Evolutionary conservation across 2,329 filamentous ascomycete genomes (phyloP), one percentile per base, ranked within the genome.

Genomic region (Lasiodiplodia hormozganensis): DNA sequence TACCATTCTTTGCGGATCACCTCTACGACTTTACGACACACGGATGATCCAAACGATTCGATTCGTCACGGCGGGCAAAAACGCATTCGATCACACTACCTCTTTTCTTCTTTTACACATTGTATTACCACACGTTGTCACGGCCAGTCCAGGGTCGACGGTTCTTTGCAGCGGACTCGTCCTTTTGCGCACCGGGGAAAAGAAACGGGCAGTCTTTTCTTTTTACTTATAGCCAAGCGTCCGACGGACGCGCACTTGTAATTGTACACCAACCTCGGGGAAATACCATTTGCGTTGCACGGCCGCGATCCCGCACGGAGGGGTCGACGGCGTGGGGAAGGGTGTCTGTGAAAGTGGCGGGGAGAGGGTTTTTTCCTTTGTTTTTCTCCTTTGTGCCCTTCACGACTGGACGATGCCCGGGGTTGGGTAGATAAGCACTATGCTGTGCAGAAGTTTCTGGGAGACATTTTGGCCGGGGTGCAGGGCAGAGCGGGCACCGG

Each of bases 111-210:
- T 36, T 34, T 52, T 64, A 64, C 60, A 64, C 60, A 64, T 64
- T 64, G 54, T 58, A 67, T 67, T 67, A 67, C 53, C 65, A 67
- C n/a, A 67, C 65, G 65, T 67, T 58, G 65, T 58, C 65, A 58
- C 38, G 65, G 65, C 65, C 65, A 36, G 53, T 51, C 38, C 64
- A 36, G 14, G 23, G 56, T 57, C 64, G 52, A 47, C 49, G 38
- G 52, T 34, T 65, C 49, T 28, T 28, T 38, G 65, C 54, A 67
- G 53, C 65, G 65, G 57, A 31, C 23, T 58, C 54, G 28, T 58
- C 54, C 18, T 31, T 34, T 47, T 51, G 53, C 60, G 60, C 60
- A 64, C 52, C n/a, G 11, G 36, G 31, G 60, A 52, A 64, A 64
- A 64, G 28, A 52, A 64, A 52, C 18, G n/a, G 60, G 60, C 60